phyloP scores from a whole-genome alignment of 768 basidiomycete species.

The Pleurotus ostreatus region DNA sequence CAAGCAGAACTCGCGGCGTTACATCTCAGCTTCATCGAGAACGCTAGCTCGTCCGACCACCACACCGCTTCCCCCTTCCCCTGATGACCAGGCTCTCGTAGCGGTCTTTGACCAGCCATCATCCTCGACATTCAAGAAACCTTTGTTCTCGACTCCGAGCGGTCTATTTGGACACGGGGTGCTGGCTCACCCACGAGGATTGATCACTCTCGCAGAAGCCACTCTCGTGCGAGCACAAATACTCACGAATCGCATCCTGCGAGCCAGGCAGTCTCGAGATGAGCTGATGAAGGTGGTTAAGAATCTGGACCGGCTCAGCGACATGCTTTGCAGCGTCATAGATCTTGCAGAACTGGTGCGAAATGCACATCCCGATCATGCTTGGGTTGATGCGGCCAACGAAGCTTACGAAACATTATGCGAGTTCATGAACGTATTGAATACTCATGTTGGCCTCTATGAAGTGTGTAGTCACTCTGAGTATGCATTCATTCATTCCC shows the following conservation, averaged over 20 bases:
- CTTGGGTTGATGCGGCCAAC: slow-evolving; percentile 84
- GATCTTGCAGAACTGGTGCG: slow-evolving; percentile 93
- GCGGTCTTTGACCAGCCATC: slow-evolving; percentile 69
- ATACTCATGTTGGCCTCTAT: slow-evolving; percentile 89
- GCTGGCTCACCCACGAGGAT: slow-evolving; percentile 64
- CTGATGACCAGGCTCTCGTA: slow-evolving; percentile 63
- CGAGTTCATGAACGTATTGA: slow-evolving; percentile 96
- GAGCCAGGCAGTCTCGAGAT: slow-evolving; percentile 62
- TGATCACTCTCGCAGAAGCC: slow-evolving; percentile 70
- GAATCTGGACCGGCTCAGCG: slow-evolving; percentile 94
- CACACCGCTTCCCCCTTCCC: slow-evolving; percentile 52
- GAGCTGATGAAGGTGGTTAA: slow-evolving; percentile 89
- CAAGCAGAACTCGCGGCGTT: slow-evolving; percentile 20
- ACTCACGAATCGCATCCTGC: slow-evolving; percentile 80
- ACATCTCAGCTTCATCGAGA: slow-evolving; percentile 11
- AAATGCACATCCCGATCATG: slow-evolving; percentile 85
- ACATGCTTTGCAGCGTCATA: slow-evolving; percentile 93
- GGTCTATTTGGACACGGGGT: slow-evolving; percentile 84
- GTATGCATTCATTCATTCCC: slow-evolving; percentile 9
- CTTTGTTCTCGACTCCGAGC: slow-evolving; percentile 30
- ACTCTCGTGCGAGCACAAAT: slow-evolving; percentile 78
- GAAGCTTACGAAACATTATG: slow-evolving; percentile 87
- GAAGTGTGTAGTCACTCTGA: slow-evolving; percentile 51
- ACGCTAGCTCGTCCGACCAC: slow-evolving; percentile 17
- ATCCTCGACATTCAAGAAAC: slow-evolving; percentile 37